Evolutionary conservation across 2,329 filamentous ascomycete genomes (phyloP).

Genomic region (Aspergillus sp.): DNA sequence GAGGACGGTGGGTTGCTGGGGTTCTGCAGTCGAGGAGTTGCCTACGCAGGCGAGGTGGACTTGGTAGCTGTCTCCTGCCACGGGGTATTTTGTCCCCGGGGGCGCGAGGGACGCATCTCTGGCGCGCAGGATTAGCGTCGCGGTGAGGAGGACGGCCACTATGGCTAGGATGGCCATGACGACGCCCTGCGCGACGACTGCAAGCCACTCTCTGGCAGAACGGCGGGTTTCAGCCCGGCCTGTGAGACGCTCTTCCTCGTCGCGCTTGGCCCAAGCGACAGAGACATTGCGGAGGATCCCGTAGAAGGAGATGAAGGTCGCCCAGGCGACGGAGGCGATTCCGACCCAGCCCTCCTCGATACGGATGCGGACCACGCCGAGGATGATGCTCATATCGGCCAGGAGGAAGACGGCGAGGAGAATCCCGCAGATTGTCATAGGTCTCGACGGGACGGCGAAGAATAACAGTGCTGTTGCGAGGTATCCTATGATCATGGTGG

Average conservation of each 20-base stretch:
- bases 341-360: constrained; percentile 86
- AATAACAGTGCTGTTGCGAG: constrained; percentile 72
- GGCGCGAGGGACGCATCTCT: constrained; percentile 65
- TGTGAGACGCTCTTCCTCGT: constrained; percentile 87
- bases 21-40: constrained; percentile 52
- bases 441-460: constrained; percentile 73
- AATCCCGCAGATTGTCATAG: constrained; percentile 63
- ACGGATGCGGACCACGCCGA: constrained; percentile 63
- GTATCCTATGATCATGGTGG: constrained; percentile 66
- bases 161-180: constrained; percentile 59
- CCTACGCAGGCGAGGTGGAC: constrained; percentile 80
- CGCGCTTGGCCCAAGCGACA: constrained; percentile 82
- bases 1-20: constrained; percentile 64
- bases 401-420: constrained; percentile 59
- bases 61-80: constrained; percentile 75
- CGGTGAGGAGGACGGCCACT: constrained; percentile 65
- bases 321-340: constrained; percentile 77
- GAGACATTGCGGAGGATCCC: constrained; percentile 68
- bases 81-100: constrained; percentile 66
- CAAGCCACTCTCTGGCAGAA: constrained; percentile 72
- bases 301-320: constrained; percentile 68
- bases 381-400: constrained; percentile 68
- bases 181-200: constrained; percentile 65
- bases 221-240: constrained; percentile 79
- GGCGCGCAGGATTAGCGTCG: constrained; percentile 68